Conservation (phyloP, 805 yeast species). For the Wickerhamiella bombiphila region DNA sequence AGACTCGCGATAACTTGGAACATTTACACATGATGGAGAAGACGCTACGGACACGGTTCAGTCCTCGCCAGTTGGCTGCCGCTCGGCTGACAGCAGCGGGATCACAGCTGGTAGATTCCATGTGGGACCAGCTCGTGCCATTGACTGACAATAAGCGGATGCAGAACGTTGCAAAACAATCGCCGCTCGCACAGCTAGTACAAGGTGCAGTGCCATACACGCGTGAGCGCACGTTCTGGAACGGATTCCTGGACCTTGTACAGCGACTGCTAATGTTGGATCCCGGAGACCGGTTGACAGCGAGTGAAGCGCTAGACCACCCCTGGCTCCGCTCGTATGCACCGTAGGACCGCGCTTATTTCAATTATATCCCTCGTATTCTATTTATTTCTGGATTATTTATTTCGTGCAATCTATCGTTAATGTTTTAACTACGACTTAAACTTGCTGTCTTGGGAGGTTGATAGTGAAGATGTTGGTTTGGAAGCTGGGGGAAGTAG, state of each 20-base stretch:
- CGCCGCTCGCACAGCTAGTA: slow-evolving; percentile 11
- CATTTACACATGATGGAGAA: slow-evolving; percentile 92
- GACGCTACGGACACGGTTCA: slow-evolving; percentile 39
- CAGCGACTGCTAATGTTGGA: slow-evolving; percentile 53
- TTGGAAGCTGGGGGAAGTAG: too few relatives aligned
- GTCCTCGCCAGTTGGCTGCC: slow-evolving; percentile 14
- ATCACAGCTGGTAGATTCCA: slow-evolving; percentile 7
- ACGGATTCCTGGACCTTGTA: slow-evolving; percentile 56
- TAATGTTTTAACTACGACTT: too few relatives aligned
- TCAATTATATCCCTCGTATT: too few relatives aligned
- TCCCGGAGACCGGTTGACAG: slow-evolving; percentile 58
- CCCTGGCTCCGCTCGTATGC: slow-evolving; percentile 77
- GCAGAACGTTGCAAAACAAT: slow-evolving; percentile 10
- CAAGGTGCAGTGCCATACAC: slow-evolving; percentile 8
- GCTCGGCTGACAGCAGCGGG: slow-evolving; percentile 17
- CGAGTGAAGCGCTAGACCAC: slow-evolving; percentile 61
- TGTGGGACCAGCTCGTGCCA: slow-evolving; percentile 7
- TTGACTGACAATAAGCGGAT: slow-evolving; percentile 8
- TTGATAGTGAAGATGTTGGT: too few relatives aligned
- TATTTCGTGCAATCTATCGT: too few relatives aligned
- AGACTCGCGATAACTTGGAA: slow-evolving; percentile 87
- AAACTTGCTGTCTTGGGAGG: too few relatives aligned
- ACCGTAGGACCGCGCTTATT: too few relatives aligned
- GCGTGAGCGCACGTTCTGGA: slow-evolving; percentile 61
- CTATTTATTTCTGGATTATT: too few relatives aligned